phyloP scores from a whole-genome alignment of 129 eudicot genomes.

The Erigeron canadensis region DNA sequence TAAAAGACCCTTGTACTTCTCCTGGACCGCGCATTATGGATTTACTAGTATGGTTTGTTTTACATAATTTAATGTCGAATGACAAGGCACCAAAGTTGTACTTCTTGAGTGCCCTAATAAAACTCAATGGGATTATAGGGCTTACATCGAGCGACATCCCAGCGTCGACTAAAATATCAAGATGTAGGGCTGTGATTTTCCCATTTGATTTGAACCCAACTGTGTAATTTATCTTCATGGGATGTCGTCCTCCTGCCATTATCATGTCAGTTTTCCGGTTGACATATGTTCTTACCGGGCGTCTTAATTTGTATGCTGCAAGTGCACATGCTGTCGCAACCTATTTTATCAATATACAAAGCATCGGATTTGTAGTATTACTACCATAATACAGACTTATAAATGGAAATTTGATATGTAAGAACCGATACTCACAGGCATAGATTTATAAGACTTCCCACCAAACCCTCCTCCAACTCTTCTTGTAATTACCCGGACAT shows the following conservation, averaged over 20 bases:
- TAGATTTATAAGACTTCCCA: slow-evolving; percentile 80
- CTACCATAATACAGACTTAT: neutral
- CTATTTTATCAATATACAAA: slow-evolving; percentile 33
- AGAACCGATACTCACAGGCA: slow-evolving; percentile 58
- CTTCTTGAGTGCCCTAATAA: slow-evolving; percentile 61
- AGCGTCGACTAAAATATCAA: slow-evolving; percentile 60
- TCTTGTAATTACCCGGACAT: slow-evolving; percentile 85
- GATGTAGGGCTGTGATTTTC: slow-evolving; percentile 77
- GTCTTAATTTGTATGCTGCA: slow-evolving; percentile 80
- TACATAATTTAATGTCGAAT: slow-evolving; percentile 73
- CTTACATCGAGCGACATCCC: slow-evolving; percentile 68
- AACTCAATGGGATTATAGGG: slow-evolving; percentile 60
- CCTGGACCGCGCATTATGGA: slow-evolving; percentile 97
- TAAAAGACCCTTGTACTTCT: slow-evolving; percentile 77
- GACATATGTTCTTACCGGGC: slow-evolving; percentile 73
- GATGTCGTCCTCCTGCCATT: slow-evolving; percentile 93
- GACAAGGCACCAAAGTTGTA: slow-evolving; percentile 91
- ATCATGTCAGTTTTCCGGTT: slow-evolving; percentile 93
- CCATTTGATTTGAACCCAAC: slow-evolving; percentile 87
- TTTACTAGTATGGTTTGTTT: slow-evolving; percentile 74
- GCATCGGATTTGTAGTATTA: neutral
- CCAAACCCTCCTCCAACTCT: slow-evolving; percentile 99
- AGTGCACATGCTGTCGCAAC: slow-evolving; percentile 91
- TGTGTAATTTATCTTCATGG: slow-evolving; percentile 88
- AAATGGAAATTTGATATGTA: too few relatives aligned